Base-by-base conservation (phyloP, 176 grass and related monocot genomes). In the Rhynchospora tenuis region DNA sequence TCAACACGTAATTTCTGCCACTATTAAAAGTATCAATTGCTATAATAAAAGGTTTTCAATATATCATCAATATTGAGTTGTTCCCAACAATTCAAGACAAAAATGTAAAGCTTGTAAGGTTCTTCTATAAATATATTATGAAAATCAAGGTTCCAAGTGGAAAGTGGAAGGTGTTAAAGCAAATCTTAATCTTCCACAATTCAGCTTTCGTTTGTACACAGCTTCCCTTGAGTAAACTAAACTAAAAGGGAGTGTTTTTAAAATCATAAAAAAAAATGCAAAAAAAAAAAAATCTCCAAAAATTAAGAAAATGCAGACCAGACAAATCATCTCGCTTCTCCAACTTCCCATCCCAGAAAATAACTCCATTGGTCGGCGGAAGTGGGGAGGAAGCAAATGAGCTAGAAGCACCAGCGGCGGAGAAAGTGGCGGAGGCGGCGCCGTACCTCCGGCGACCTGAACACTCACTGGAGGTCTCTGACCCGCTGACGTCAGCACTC, bases 401-500 rank as follows among this genome's bases (percentile, higher is more conserved):
- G 79, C 88, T 91, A 67, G 92, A 92, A 47, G 88, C 88, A 2
- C 84, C 84, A n/a, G 89, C 89, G 54, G 91, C 85, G 69, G 85
- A 83, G 14, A 83, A 89, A 5, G 87, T 88, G 64, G 87, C 87
- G 58, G 89, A 89, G 17, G 65, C 72, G 63, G 88, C 88, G 78
- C 74, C 73, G 63, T 82, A 82, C 85, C 85, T 82, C 54, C 92
- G 79, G 29, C 92, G 89, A 38, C 68, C 89, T 20, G 92, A 92
- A 85, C 81, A 85, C 86, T 93, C 92, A 80, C 92, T 94, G 84
- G 92, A 93, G 62, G 90, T 91, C 85, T 97, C 95, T 16, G 95
- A 97, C 83, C 90, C 95, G 84, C 92, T 94, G 87, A 97, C 92
- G 81, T 97, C 95, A 20, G 95, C 95, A 54, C 92, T 94, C 54